A percentile compares a stretch with the other conserved stretches of the same genome.
These are phyloP conservation scores for Dianthus caryophyllus DNA, from an alignment of 148 eudicot species.

Conservation along the genomic window DNA sequence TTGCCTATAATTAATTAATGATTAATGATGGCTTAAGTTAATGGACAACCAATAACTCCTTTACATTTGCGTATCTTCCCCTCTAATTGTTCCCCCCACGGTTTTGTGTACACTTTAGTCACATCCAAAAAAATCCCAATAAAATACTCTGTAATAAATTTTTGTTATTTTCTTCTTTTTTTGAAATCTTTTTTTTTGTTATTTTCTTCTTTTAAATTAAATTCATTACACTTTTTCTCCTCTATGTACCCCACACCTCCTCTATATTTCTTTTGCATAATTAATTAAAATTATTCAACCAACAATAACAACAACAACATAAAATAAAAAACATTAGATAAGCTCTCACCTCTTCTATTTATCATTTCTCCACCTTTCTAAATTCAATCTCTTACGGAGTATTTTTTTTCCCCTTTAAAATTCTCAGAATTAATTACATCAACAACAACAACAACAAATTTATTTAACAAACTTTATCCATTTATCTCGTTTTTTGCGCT, in stretches of 20 bases:
- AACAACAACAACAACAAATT: not conserved
- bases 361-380: not conserved
- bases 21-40: no score
- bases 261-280: conserved; percentile 5
- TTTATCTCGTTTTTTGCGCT: conserved; percentile 18
- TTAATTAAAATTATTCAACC: no score
- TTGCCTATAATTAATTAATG: no score
- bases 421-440: no score
- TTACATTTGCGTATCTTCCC: not conserved
- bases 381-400: no score
- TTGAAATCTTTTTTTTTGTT: not conserved
- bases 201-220: no score
- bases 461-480: conserved; percentile 13
- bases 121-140: not conserved
- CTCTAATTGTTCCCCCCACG: not conserved
- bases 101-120: not conserved
- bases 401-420: no score
- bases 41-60: no score
- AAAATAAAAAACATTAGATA: conserved; percentile 13
- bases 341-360: not conserved
- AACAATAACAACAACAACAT: no score
- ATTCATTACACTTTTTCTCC: conserved; percentile 7
- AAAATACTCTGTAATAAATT: fast-evolving
- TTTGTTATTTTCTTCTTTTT: no score
- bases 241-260: conserved; percentile 15